Conservation (phyloP, 805 yeast species). For the Scheffersomyces lignosus region DNA sequence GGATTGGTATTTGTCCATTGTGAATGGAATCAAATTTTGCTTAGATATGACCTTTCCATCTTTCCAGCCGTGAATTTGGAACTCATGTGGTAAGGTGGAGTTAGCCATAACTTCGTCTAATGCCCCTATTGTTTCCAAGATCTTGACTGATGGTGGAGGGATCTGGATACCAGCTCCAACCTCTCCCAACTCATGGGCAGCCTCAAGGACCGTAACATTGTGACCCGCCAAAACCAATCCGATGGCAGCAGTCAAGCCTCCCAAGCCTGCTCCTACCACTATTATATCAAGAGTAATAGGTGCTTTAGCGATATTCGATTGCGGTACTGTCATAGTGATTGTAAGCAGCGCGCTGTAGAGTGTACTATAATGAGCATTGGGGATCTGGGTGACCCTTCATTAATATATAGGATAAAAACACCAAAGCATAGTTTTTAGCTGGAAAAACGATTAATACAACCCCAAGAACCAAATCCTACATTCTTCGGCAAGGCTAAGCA, state of each 20-base stretch:
- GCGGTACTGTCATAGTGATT: not conserved
- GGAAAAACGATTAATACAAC: too few relatives aligned
- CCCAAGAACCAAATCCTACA: too few relatives aligned
- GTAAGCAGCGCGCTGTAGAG: not conserved
- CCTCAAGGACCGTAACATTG: slow-evolving; percentile 22
- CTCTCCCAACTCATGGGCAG: slow-evolving; percentile 24
- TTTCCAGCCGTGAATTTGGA: slow-evolving; percentile 13
- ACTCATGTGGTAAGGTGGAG: slow-evolving; percentile 15
- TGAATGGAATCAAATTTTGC: slow-evolving; percentile 17
- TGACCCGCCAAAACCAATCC: slow-evolving; percentile 24
- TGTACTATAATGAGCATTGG: too few relatives aligned
- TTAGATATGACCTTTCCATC: slow-evolving; percentile 18
- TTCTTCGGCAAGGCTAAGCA: too few relatives aligned
- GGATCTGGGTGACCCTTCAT: too few relatives aligned
- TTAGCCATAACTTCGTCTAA: slow-evolving; percentile 9
- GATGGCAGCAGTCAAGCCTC: slow-evolving; percentile 29
- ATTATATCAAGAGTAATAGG: slow-evolving; percentile 14
- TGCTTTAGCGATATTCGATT: slow-evolving; percentile 6
- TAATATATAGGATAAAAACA: too few relatives aligned
- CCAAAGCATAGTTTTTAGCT: too few relatives aligned
- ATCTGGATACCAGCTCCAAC: slow-evolving; percentile 36
- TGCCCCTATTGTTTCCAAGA: slow-evolving; percentile 20
- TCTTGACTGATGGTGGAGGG: slow-evolving; percentile 26
- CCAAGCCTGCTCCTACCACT: slow-evolving; percentile 30
- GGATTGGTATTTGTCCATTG: slow-evolving; percentile 13